These are phyloP conservation scores for Phyllosticta paracitricarpa DNA, from an alignment of 2,329 filamentous ascomycete species.

Conservation along the genomic window DNA sequence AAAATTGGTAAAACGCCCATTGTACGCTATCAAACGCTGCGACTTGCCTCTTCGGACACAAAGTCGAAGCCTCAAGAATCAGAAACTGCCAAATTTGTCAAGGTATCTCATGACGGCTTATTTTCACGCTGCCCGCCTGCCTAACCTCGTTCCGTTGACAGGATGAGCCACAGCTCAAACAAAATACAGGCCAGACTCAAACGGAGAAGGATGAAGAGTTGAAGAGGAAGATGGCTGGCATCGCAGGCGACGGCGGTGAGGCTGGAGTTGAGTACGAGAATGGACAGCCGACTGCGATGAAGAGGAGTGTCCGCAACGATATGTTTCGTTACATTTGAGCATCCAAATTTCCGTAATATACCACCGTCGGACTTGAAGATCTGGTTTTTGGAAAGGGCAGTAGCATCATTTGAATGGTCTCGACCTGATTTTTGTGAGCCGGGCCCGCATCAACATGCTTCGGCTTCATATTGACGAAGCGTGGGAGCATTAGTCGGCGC, in stretches of 20 bases:
- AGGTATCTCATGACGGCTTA: not conserved
- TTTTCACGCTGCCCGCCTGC: not conserved
- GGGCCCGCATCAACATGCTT: too few species aligned
- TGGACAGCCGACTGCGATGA: slow-evolving; percentile 62
- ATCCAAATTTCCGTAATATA: not conserved
- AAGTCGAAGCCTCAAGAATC: not conserved
- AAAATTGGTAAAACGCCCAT: not conserved
- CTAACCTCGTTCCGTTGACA: not conserved
- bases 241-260: slow-evolving; percentile 60
- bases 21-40: not conserved
- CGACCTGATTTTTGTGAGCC: too few species aligned
- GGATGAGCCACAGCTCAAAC: not conserved
- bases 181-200: slow-evolving; percentile 19
- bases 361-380: too few species aligned
- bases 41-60: not conserved
- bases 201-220: slow-evolving; percentile 59
- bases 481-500: too few species aligned
- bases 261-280: slow-evolving; percentile 67
- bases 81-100: not conserved
- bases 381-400: too few species aligned
- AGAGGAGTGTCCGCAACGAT: slow-evolving; percentile 62
- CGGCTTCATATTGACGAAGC: too few species aligned
- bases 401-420: too few species aligned
- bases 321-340: slow-evolving; percentile 63
- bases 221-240: slow-evolving; percentile 52